Percentiles rank a stretch among this genome's conserved stretches.
phyloP scores from a whole-genome alignment of 179 eudicot genomes.

The Amaranthus tricolor region DNA sequence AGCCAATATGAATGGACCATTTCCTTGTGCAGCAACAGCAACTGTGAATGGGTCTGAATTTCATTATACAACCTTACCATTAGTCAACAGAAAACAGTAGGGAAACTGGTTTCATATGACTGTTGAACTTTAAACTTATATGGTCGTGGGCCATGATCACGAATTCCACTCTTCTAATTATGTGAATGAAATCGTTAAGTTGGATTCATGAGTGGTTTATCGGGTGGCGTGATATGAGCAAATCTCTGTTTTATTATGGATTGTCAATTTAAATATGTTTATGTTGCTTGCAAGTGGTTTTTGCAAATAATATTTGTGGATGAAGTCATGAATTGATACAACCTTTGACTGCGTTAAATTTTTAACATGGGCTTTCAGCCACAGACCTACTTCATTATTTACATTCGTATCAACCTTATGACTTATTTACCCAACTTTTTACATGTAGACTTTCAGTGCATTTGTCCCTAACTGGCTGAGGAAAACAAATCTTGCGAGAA shows the following conservation, averaged over 20 bases:
- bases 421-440: slow-evolving; percentile 11
- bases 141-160: background rate
- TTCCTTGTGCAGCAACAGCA: no score
- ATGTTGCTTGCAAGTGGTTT: background rate
- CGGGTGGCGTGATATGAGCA: no score
- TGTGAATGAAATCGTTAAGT: background rate
- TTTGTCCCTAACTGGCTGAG: slow-evolving; percentile 67
- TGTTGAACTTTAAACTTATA: no score
- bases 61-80: no score
- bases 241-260: background rate
- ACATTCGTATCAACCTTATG: slow-evolving; percentile 1
- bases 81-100: background rate
- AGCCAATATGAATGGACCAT: no score
- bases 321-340: background rate
- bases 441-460: slow-evolving; percentile 68
- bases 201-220: background rate
- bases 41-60: no score
- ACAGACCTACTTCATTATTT: background rate
- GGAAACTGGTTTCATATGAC: no score
- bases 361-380: background rate
- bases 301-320: background rate
- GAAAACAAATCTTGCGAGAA: slow-evolving; percentile 53
- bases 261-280: background rate
- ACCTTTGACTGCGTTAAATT: background rate
- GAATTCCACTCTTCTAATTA: background rate